Base-by-base conservation (phyloP, 352 stramenopile genomes). In the Pseudoperonospora humuli region DNA sequence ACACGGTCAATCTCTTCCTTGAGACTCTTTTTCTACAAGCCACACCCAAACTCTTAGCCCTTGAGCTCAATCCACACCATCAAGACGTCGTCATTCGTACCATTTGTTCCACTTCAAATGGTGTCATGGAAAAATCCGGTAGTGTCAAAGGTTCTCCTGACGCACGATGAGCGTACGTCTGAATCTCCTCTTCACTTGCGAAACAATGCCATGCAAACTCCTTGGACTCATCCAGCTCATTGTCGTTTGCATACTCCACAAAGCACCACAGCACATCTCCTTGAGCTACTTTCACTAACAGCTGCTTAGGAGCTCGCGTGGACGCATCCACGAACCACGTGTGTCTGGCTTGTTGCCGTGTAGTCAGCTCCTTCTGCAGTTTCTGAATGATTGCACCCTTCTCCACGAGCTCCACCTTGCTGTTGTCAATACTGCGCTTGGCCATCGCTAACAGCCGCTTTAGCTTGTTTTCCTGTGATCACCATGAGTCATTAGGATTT, bases 341-440 rank as follows among this genome's bases (percentile, higher is more conserved):
- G 33, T 82, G 76, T 42, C 36, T 54, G 3, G 44, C 32, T 23
- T 70, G 46, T 14, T 65, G 42, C 15, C 60, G 74, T 51, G 66
- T 74, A 4, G 37, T 32, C 15, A 84, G 57, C 44, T 87, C 63
- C 35, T 64, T 54, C 2, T 64, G 68, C 8, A 86, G 56, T 9
- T 64, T 57, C 20, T 75, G 50, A 10, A 87, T 75, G 19, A 44
- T 50, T 2, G 54, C 50, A 20, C 86, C 76, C 32, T 88, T 89
- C 25, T 87, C 75, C 1, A 57, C 40, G 20, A 91, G 44, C 23
- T 91, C 77, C 45, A 85, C 72, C 42, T 91, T 89, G 52, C 79
- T 93, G 55, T 90, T 93, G 46, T 93, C 81, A 44, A 93, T 89
- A 48, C 81, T 93, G 29, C 81, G 74, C 52, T 93, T 93, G n/a